Evolutionary conservation across 2,329 filamentous ascomycete species (phyloP).

Genomic region (Talaromyces sp.): DNA sequence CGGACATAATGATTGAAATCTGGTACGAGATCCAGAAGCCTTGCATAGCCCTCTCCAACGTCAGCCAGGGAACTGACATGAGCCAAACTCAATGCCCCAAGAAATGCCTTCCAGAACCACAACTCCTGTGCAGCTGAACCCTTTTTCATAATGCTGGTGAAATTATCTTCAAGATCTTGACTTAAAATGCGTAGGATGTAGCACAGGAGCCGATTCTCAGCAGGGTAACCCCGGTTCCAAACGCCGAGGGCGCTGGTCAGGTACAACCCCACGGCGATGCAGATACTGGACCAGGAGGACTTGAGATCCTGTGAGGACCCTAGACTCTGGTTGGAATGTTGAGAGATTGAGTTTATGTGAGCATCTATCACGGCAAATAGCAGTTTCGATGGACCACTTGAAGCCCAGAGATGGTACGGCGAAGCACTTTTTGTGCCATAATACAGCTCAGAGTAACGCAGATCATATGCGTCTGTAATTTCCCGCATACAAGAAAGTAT

Average conservation of each 20-base stretch:
- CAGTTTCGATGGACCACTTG: slow-evolving; percentile 2
- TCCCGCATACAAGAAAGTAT: not conserved
- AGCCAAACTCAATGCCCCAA: slow-evolving; percentile 3
- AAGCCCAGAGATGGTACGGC: not conserved
- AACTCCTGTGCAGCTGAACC: not conserved
- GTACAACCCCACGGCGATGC: slow-evolving; percentile 5
- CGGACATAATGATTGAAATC: not conserved
- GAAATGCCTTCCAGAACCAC: slow-evolving; percentile 4
- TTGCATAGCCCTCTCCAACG: not conserved
- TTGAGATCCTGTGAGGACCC: not conserved
- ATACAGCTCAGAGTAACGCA: not conserved
- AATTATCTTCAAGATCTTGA: not conserved
- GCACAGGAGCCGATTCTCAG: not conserved
- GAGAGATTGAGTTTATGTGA: slow-evolving; percentile 3
- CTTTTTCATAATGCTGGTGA: not conserved
- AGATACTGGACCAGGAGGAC: slow-evolving; percentile 4
- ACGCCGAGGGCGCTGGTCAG: slow-evolving; percentile 2
- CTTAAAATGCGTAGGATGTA: not conserved
- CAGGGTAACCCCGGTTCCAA: slow-evolving; percentile 1
- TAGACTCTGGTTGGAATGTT: not conserved
- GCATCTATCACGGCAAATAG: not conserved
- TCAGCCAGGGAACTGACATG: not conserved
- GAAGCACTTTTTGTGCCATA: not conserved
- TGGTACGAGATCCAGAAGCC: not conserved
- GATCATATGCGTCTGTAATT: not conserved